Percentiles rank a stretch among this genome's conserved stretches.
Conservation (phyloP, 306 rosid species). For the Acacia confusa region DNA sequence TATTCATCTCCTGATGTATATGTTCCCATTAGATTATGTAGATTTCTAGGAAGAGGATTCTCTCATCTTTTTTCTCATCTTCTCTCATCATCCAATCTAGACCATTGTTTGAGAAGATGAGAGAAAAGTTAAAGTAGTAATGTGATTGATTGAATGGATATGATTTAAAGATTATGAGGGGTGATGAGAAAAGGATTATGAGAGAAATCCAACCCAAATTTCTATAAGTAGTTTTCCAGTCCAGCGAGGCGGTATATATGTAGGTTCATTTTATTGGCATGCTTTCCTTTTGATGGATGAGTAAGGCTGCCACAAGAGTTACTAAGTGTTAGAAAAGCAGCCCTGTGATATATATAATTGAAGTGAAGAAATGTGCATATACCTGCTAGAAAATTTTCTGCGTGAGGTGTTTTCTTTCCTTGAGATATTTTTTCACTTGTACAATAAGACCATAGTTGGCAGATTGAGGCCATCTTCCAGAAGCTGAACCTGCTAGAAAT, state of each 20-base stretch:
- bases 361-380: neutral
- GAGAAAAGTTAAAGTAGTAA: too few relatives aligned
- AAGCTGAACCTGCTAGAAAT: neutral
- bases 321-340: neutral
- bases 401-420: neutral
- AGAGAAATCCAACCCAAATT: too few relatives aligned
- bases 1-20: constrained; percentile 21
- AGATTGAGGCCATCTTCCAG: neutral
- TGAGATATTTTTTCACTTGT: neutral
- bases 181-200: too few relatives aligned
- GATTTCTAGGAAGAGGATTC: too few relatives aligned
- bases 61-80: too few relatives aligned
- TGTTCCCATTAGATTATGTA: constrained; percentile 13
- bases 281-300: neutral
- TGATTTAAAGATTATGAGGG: too few relatives aligned
- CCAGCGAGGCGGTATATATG: neutral
- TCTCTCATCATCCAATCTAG: too few relatives aligned
- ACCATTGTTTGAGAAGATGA: too few relatives aligned
- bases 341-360: neutral
- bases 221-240: neutral
- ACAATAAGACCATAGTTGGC: neutral
- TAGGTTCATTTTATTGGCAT: neutral
- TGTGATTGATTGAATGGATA: too few relatives aligned
- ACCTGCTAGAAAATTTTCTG: neutral
- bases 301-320: neutral